Percentiles rank a stretch among this genome's conserved stretches.
Evolutionary conservation across 306 rosid genomes (phyloP).

Genomic region (Citrullus mucosospermus): DNA sequence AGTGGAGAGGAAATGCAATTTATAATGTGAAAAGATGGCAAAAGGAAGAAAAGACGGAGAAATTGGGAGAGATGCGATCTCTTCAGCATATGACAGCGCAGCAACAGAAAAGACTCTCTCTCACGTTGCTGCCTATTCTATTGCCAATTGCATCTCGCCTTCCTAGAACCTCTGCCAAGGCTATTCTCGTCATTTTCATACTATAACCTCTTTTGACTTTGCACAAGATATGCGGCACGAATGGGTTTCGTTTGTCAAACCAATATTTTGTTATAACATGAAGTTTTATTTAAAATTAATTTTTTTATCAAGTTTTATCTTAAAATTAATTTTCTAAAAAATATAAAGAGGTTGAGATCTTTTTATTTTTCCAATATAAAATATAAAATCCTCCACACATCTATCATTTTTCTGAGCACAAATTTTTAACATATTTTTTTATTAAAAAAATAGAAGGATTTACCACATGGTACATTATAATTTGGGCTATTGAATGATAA

Average conservation of each 20-base stretch:
- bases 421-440: not conserved
- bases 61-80: constrained; percentile 5
- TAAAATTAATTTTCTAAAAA: too few species aligned
- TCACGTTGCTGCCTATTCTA: not conserved
- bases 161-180: constrained; percentile 32
- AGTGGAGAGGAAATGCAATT: not conserved
- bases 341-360: too few species aligned
- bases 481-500: too few species aligned
- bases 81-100: constrained; percentile 37
- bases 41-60: not conserved
- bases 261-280: too few species aligned
- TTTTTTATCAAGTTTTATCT: too few species aligned
- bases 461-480: too few species aligned
- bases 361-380: too few species aligned
- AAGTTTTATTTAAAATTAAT: too few species aligned
- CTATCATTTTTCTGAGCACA: too few species aligned
- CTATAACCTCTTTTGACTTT: not conserved
- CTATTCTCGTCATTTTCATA: constrained; percentile 1
- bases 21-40: not conserved
- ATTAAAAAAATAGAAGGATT: too few species aligned
- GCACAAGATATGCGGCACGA: not conserved
- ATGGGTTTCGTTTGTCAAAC: not conserved
- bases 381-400: too few species aligned
- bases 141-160: constrained; percentile 29
- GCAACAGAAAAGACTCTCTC: constrained; percentile 23